These are phyloP conservation scores for Quercus bicolor DNA, from an alignment of 306 rosid species.

Conservation along the genomic window DNA sequence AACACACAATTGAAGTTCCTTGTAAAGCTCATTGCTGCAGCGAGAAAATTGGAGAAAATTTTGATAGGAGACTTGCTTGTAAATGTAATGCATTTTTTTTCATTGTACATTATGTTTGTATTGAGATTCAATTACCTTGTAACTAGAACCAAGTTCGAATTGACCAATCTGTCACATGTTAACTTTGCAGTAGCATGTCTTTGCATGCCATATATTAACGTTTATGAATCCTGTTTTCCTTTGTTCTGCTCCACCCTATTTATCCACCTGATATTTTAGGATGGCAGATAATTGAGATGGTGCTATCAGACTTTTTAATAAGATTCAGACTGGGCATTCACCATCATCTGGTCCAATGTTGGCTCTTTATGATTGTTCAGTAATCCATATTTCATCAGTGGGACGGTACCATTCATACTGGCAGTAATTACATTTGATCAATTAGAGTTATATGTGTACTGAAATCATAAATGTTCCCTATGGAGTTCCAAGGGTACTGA, in stretches of 20 bases:
- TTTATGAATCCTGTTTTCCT: not conserved
- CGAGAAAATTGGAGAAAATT: not conserved
- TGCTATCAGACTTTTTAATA: too few relatives aligned
- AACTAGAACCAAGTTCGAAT: not conserved
- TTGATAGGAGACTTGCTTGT: not conserved
- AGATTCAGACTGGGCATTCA: too few relatives aligned
- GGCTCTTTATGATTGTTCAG: not conserved
- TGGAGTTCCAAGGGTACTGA: not conserved
- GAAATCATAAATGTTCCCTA: not conserved
- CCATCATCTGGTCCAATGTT: too few relatives aligned
- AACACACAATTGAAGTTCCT: not conserved
- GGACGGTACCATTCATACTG: not conserved
- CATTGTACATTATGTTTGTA: constrained; percentile 12
- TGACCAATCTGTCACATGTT: not conserved
- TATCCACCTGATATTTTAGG: too few relatives aligned
- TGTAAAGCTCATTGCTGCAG: constrained; percentile 6
- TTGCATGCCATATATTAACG: too few relatives aligned
- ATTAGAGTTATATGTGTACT: not conserved
- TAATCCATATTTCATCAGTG: not conserved
- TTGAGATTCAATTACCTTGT: not conserved
- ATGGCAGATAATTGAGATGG: too few relatives aligned
- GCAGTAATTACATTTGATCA: not conserved
- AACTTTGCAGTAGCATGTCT: not conserved
- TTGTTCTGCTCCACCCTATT: not conserved
- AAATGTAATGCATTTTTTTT: not conserved